These are phyloP conservation scores for Carex myosuroides DNA, from an alignment of 176 grass and related monocot genomes.

Conservation along the genomic window DNA sequence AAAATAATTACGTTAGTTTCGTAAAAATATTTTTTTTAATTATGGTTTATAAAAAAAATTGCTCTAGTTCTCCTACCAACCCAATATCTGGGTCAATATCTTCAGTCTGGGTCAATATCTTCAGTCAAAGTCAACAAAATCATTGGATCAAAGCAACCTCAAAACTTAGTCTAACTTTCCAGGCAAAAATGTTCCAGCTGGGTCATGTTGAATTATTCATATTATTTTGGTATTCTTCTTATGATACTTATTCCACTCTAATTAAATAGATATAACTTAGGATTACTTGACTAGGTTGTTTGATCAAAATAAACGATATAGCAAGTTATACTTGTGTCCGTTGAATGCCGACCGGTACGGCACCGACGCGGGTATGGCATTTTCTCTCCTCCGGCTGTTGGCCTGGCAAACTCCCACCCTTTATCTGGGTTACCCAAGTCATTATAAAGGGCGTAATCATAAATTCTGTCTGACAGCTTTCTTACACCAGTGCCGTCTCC, in stretches of 20 bases:
- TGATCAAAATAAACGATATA: neutral
- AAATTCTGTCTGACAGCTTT: constrained; percentile 71
- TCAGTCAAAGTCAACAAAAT: neutral
- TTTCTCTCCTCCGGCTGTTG: constrained; percentile 65
- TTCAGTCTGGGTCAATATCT: neutral
- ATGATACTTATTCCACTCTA: constrained; percentile 2
- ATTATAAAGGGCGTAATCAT: constrained; percentile 85
- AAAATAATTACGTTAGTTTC: too few relatives aligned
- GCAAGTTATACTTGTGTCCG: constrained; percentile 60
- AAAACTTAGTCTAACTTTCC: neutral
- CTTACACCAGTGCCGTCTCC: constrained; percentile 74
- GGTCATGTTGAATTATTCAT: constrained; percentile 16
- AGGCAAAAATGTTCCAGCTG: neutral
- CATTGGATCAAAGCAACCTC: neutral
- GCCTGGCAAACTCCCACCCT: constrained; percentile 56
- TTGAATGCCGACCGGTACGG: constrained; percentile 70
- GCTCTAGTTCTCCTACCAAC: neutral
- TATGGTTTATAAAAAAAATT: too few relatives aligned
- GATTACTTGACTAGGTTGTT: neutral
- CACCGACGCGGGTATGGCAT: constrained; percentile 83
- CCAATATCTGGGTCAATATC: neutral
- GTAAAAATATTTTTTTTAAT: too few relatives aligned
- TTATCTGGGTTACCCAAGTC: constrained; percentile 91
- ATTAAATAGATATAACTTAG: neutral
- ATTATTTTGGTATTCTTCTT: constrained; percentile 16